Evolutionary conservation across 805 yeast genomes (phyloP).

Genomic region (Yueomyces sp.): DNA sequence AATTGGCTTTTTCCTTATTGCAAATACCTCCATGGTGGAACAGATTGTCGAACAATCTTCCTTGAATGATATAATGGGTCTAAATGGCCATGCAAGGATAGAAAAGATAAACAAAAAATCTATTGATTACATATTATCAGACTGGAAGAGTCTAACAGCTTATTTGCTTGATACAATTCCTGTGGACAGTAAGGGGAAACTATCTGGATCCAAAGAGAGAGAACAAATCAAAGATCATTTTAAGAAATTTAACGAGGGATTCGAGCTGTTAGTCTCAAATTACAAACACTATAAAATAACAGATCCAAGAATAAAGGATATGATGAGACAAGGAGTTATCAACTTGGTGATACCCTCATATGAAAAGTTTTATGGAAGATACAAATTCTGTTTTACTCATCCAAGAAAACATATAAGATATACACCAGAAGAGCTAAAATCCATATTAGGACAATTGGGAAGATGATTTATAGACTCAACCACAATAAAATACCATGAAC

Average conservation of each 20-base stretch:
- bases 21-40: slow-evolving; percentile 63
- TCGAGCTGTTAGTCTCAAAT: slow-evolving; percentile 61
- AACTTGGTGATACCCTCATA: slow-evolving; percentile 71
- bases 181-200: slow-evolving; percentile 32
- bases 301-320: slow-evolving; percentile 50
- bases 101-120: slow-evolving; percentile 62
- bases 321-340: slow-evolving; percentile 54
- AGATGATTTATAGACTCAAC: slow-evolving; percentile 3
- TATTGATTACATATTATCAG: slow-evolving; percentile 53
- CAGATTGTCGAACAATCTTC: slow-evolving; percentile 52
- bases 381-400: slow-evolving; percentile 23
- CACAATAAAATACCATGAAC: too few species aligned
- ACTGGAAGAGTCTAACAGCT: slow-evolving; percentile 73
- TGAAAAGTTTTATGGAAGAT: slow-evolving; percentile 68
- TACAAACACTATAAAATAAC: slow-evolving; percentile 54
- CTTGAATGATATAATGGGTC: slow-evolving; percentile 40
- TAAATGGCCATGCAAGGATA: slow-evolving; percentile 44
- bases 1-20: slow-evolving; percentile 58
- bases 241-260: slow-evolving; percentile 64
- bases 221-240: slow-evolving; percentile 78
- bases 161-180: slow-evolving; percentile 68
- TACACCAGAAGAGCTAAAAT: slow-evolving; percentile 21
- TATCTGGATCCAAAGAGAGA: slow-evolving; percentile 48
- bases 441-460: slow-evolving; percentile 16
- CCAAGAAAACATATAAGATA: slow-evolving; percentile 25